Base-by-base conservation (phyloP, 805 yeast genomes). In the Monosporozyma siamensis region DNA sequence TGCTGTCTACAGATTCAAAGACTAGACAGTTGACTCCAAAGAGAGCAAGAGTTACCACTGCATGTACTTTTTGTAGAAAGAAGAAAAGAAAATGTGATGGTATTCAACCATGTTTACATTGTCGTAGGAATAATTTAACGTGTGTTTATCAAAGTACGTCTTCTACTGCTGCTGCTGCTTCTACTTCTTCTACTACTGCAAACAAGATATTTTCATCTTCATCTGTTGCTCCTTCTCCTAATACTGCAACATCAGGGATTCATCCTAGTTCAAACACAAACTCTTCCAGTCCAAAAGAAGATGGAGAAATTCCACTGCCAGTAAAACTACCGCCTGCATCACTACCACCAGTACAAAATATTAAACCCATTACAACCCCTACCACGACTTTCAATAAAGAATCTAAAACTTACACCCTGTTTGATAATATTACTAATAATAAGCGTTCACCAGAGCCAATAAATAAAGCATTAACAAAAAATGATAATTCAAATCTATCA, bases 11-110 rank as follows among this genome's bases (percentile, higher is more conserved):
- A 11, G 58, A 57, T 38, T 40, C 45, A 5, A 43, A 44, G 15
- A 58, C 61, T 2, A 49, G 55, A 14, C 45, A 42, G 42, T 50
- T 50, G 21, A 49, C 38, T 10, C 42, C 46, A 0, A 80, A 79
- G 53, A 66, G 85, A 25, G 67, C 77, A 50, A 64, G 89, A 44
- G 89, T 81, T 30, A 75, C 83, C 1, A 64, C 85, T 42, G 92
- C 92, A 3, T 83, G 92, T 54, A 83, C 78, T 51, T 78, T 74
- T 48, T 82, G 92, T 58, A 70, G 90, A 17, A 74, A 72, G 61
- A 82, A 80, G 62, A 83, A 83, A 56, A 85, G 82, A 48, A 79
- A 80, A 56, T 83, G 94, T 61, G 88, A 82, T 57, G 92, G 90
- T 4, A 72, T 74, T 51, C 80, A 74, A 51, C 92, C 90, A 1